phyloP scores from a whole-genome alignment of 2,329 filamentous ascomycete species.

The Colletotrichum godetiae region DNA sequence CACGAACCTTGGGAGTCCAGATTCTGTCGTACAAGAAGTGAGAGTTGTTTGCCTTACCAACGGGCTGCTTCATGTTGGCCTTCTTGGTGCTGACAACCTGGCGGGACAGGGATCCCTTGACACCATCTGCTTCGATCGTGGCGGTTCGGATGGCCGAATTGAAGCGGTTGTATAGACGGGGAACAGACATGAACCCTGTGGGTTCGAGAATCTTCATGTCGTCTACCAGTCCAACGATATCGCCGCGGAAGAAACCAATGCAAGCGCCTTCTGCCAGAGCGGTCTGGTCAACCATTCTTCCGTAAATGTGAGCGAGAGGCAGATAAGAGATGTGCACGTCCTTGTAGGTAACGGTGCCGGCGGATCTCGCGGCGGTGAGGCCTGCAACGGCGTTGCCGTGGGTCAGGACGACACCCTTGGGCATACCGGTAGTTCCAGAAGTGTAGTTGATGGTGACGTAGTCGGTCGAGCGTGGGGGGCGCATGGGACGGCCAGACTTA shows the following conservation, averaged over 20 bases:
- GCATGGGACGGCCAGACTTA: constrained; percentile 75
- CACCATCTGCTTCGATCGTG: constrained; percentile 81
- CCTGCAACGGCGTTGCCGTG: constrained; percentile 85
- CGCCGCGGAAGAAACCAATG: constrained; percentile 94
- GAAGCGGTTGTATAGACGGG: constrained; percentile 91
- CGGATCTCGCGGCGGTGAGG: constrained; percentile 69
- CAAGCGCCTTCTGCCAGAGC: constrained; percentile 77
- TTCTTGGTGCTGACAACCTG: constrained; percentile 85
- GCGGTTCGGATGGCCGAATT: constrained; percentile 82
- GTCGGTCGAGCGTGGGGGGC: constrained; percentile 79
- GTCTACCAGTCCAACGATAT: constrained; percentile 86
- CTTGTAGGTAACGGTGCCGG: constrained; percentile 58
- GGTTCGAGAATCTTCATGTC: constrained; percentile 90
- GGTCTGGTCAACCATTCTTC: constrained; percentile 83
- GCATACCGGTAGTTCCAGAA: constrained; percentile 84
- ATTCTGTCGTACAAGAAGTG: constrained; percentile 86
- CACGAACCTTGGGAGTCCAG: constrained; percentile 88
- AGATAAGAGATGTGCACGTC: constrained; percentile 87
- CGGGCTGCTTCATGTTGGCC: constrained; percentile 78
- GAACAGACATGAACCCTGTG: constrained; percentile 87
- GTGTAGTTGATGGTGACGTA: constrained; percentile 93
- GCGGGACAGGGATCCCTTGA: constrained; percentile 84
- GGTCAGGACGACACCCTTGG: constrained; percentile 86
- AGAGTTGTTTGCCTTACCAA: constrained; percentile 80
- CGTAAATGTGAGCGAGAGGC: constrained; percentile 93